These are phyloP conservation scores for Hondaea fermentalgiana DNA, from an alignment of 108 stramenopile genomes.

Conservation along the genomic window DNA sequence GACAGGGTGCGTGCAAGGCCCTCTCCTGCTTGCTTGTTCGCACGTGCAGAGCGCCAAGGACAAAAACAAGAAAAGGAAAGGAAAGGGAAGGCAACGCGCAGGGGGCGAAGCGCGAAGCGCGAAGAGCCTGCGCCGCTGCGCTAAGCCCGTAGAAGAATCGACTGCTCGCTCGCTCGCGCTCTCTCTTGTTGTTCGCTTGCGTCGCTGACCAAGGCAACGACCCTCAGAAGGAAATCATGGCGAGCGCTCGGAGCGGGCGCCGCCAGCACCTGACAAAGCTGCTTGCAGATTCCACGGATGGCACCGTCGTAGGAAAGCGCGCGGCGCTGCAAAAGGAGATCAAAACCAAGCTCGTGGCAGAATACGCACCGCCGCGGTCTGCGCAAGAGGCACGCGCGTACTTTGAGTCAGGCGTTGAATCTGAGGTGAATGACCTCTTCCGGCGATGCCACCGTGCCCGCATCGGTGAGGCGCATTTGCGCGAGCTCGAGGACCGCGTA, in stretches of 20 bases:
- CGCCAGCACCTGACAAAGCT: background rate
- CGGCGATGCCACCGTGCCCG: background rate
- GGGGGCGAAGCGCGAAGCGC: too few relatives aligned
- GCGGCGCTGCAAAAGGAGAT: background rate
- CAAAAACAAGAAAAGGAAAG: too few relatives aligned
- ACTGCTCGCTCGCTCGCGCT: too few relatives aligned
- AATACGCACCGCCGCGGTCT: background rate
- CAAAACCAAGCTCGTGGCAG: background rate
- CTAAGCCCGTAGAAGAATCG: too few relatives aligned
- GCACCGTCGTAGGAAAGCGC: background rate
- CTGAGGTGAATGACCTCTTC: background rate
- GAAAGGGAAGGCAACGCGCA: too few relatives aligned
- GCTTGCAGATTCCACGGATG: background rate
- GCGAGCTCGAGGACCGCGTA: background rate
- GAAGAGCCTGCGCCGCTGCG: too few relatives aligned
- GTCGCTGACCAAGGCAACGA: too few relatives aligned
- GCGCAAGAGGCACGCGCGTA: background rate
- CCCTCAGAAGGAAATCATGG: too few relatives aligned
- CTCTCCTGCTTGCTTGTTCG: too few relatives aligned
- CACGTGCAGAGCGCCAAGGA: too few relatives aligned
- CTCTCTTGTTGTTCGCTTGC: too few relatives aligned
- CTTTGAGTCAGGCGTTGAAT: background rate
- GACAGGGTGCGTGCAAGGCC: too few relatives aligned
- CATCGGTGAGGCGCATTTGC: background rate
- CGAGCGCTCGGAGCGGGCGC: background rate